Conservation (phyloP, 495 filamentous ascomycete species). For the Neurospora sp. region DNA sequence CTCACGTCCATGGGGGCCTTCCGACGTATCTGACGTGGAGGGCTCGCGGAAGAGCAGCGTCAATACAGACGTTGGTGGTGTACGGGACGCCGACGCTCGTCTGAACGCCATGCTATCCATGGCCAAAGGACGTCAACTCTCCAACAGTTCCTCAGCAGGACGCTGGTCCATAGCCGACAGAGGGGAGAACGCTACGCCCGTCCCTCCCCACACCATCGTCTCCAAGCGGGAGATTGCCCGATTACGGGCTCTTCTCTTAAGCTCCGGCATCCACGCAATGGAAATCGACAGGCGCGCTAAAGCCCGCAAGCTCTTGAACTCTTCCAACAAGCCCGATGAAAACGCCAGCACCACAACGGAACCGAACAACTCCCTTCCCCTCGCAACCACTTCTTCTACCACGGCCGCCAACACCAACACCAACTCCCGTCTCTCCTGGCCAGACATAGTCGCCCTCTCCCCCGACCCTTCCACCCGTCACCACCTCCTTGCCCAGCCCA, state of each 20-base stretch:
- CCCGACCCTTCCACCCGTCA: conserved; percentile 10
- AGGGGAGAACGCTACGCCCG: conserved; percentile 14
- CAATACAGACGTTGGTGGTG: conserved; percentile 7
- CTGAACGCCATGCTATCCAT: conserved; percentile 20
- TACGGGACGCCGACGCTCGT: conserved; percentile 12
- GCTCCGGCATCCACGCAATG: conserved; percentile 74
- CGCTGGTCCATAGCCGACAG: conserved; percentile 69
- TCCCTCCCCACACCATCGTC: conserved; percentile 27
- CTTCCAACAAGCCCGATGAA: conserved; percentile 2
- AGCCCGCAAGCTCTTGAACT: conserved; percentile 23
- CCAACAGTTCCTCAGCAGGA: conserved; percentile 22
- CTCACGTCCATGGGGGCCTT: conserved; percentile 1
- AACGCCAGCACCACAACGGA: background rate
- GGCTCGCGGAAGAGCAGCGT: conserved; percentile 14
- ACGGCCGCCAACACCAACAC: background rate
- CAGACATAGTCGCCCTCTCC: conserved; percentile 24
- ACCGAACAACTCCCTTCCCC: background rate
- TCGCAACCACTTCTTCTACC: no score
- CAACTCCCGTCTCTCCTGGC: conserved; percentile 13
- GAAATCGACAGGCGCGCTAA: conserved; percentile 61
- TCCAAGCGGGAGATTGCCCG: conserved; percentile 64
- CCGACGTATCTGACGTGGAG: conserved; percentile 28
- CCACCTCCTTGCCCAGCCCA: conserved; percentile 30
- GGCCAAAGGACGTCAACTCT: conserved; percentile 13
- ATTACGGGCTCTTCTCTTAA: conserved; percentile 61